Base-by-base conservation (phyloP, 106 monocot genomes). In the Apostasia shenzhenica region DNA sequence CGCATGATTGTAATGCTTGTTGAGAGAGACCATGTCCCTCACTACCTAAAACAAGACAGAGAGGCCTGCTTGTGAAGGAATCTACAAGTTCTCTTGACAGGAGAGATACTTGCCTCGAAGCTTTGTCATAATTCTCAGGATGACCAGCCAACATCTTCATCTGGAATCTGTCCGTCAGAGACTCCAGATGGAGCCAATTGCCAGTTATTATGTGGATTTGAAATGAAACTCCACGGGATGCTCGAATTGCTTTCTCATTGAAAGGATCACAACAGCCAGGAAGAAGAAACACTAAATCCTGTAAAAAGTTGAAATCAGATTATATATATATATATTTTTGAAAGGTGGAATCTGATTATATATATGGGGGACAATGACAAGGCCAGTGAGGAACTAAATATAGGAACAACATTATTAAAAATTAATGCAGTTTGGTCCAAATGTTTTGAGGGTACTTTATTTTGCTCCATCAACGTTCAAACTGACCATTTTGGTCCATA, bases 211-310 rank as follows among this genome's bases (percentile, higher is more conserved):
- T 72, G 40, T 89, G 89, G 63, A 92, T 80, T 70, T 99, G 92
- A 75, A 99, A 99, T 40, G 97, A 99, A 70, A 92, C 86, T 40
- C 97, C 92, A 48, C 92, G 73, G 7, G 92, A 84, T 67, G 97
- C 86, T 68, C 97, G 71, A 6, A 99, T 73, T 3, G 85, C 97
- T 67, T 99, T 99, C n/a, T 92, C 97, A 65, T 99, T 99, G 77
- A 99, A 99, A 48, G 92, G 97, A 72, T 97, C 97, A 72, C 89
- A 90, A 66, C 97, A 97, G 60, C 77, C 80, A 41, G 82, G 80
- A 73, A 97, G 89, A 59, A 97, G 81, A 73, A 92, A 97, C 14
- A 83, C 84, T 37, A 81, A 86, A 80, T 92, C 92, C 97, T 99
- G 87, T 71, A 42, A 48, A 48, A 26, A 26, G 48, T 65, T 65